Evolutionary conservation across 164 flowering plant genomes (phyloP).

Genomic region (Sedum album): DNA sequence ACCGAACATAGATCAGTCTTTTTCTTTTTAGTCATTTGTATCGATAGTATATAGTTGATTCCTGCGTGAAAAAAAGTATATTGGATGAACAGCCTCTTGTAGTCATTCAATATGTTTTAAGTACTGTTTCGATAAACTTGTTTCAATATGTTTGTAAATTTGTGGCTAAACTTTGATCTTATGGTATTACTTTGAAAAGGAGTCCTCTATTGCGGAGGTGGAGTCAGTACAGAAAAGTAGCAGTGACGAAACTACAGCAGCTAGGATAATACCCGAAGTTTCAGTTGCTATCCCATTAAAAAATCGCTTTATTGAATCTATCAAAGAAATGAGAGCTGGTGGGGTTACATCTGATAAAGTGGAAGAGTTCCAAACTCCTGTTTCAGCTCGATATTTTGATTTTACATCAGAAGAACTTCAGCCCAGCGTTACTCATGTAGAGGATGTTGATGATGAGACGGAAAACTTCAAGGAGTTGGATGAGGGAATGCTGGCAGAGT

Average conservation of each 20-base stretch:
- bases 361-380: slow-evolving; percentile 2
- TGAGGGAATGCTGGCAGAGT: slow-evolving; percentile 1
- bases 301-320: neutral
- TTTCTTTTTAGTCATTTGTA: neutral
- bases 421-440: neutral
- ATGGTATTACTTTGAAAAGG: neutral
- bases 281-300: slow-evolving; percentile 2
- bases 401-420: neutral
- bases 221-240: neutral
- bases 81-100: too few species aligned
- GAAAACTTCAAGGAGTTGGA: neutral
- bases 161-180: neutral
- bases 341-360: neutral
- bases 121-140: neutral
- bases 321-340: neutral
- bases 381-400: slow-evolving; percentile 7
- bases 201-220: neutral
- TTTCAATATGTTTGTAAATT: neutral
- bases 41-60: too few species aligned
- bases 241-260: neutral
- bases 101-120: too few species aligned
- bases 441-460: neutral
- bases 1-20: neutral
- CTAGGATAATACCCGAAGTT: neutral
- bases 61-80: too few species aligned